Evolutionary conservation across 192 early-diverging fungal species (phyloP), one percentile per base, ranked within the genome.

Genomic region (Rhizophagus sp.): DNA sequence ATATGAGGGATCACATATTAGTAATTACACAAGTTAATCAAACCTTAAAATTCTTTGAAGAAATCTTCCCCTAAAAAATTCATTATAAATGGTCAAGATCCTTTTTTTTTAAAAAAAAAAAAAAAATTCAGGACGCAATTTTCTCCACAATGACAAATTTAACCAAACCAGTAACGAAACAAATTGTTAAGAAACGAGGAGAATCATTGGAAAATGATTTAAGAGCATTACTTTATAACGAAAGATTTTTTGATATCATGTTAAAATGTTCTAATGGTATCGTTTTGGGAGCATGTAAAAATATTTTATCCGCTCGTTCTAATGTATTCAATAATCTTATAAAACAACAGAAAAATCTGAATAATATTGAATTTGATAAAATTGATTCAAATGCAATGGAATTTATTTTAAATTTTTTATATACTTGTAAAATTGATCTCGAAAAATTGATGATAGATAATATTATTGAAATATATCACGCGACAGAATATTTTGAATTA

Each of bases 351-450:
- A 52, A 52, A 52, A 19, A 52, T 19, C 0, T 52, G 19, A 52
- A 15, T 52, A 30, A 27, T 12, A 27, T 68, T 15, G 27, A 27
- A 36, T 68, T 68, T 36, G 30, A 27, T 15, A 25, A 68, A 6
- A 68, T 68, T 34, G n/a, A 68, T 8, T 34, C 36, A 13, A 34
- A 15, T 25, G 9, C 66, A 15, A 68, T 68, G 66, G n/a, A 68
- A 68, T 27, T 36, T 27, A 68, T 68, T 36, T 36, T 68, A 68
- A 36, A 68, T 15, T 68, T 30, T 68, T 68, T 68, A 36, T 68
- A 68, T 68, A 68, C 66, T 13, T 27, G 66, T 9, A 19, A 12
- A 33, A 66, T 66, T 5, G 66, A 36, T 22, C 13, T 34, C 10
- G 22, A 27, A 27, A 19, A 34, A 36, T 36, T 66, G 19, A 66